These are phyloP conservation scores for Gossypium ekmanianum DNA, from an alignment of 345 rosid genomes.

Conservation along the genomic window DNA sequence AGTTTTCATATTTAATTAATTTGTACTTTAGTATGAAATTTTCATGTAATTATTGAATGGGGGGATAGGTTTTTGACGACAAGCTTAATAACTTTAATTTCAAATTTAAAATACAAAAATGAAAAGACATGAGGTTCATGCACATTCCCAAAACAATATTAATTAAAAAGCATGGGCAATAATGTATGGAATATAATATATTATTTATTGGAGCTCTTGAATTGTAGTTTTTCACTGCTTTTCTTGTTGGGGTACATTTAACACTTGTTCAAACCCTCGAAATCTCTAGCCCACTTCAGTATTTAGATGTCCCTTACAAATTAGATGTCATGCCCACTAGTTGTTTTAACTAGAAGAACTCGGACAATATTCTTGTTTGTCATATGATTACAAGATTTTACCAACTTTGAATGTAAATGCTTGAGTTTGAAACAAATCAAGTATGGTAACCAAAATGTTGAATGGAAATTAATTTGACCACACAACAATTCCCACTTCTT, in stretches of 20 bases:
- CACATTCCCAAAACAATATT: background rate
- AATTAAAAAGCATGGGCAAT: background rate
- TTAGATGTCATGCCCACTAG: background rate
- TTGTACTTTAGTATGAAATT: background rate
- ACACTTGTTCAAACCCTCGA: background rate
- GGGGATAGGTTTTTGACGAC: background rate
- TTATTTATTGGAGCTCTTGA: background rate
- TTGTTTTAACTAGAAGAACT: background rate
- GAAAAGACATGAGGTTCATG: background rate
- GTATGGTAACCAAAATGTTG: background rate
- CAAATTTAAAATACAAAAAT: background rate
- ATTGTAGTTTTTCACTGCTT: no score
- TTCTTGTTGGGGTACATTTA: background rate
- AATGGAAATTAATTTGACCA: constrained; percentile 12
- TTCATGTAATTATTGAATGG: background rate
- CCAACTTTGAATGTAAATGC: background rate
- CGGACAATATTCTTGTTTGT: background rate
- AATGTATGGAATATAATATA: background rate
- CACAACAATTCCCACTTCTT: background rate
- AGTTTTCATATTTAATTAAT: background rate
- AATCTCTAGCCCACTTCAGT: background rate
- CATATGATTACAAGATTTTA: background rate
- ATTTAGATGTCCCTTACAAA: background rate
- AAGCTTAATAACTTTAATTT: background rate
- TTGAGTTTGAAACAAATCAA: background rate